Conservation (phyloP, 169 alveolate genomes). For the Neospora caninum region DNA sequence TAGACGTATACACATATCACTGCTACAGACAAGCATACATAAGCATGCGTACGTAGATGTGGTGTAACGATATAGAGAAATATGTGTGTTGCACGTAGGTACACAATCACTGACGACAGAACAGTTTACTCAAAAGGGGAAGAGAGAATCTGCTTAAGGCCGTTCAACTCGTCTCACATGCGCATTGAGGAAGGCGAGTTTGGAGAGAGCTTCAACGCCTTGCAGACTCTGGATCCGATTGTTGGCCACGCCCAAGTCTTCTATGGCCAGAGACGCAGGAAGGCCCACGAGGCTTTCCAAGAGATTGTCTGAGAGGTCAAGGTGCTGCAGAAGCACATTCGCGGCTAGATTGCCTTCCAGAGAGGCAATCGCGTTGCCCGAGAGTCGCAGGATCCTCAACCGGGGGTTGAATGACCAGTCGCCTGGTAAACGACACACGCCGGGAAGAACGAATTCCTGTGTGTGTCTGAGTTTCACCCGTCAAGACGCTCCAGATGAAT, state of each 20-base stretch:
- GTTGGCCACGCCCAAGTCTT: conserved; percentile 41
- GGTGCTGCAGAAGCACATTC: conserved; percentile 50
- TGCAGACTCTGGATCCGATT: conserved; percentile 44
- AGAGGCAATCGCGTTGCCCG: conserved; percentile 41
- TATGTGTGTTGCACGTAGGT: no score
- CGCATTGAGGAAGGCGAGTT: not conserved
- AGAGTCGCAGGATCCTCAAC: conserved; percentile 56
- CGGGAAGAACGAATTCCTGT: no score
- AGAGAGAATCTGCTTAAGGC: no score
- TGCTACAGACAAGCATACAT: no score
- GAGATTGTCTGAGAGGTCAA: conserved; percentile 42
- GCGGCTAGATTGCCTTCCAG: conserved; percentile 33
- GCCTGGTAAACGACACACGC: not conserved
- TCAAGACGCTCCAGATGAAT: no score
- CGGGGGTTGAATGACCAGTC: conserved; percentile 66
- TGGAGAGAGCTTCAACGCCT: conserved; percentile 35
- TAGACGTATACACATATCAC: no score
- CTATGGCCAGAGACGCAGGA: conserved; percentile 48
- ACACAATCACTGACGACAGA: no score
- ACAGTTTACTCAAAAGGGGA: no score
- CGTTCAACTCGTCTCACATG: conserved; percentile 8
- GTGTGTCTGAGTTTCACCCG: no score
- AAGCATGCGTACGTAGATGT: not conserved
- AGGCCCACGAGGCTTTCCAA: conserved; percentile 41
- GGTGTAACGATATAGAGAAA: not conserved